Conservation (phyloP, 805 yeast species). For the Yamadazyma insecticola region DNA sequence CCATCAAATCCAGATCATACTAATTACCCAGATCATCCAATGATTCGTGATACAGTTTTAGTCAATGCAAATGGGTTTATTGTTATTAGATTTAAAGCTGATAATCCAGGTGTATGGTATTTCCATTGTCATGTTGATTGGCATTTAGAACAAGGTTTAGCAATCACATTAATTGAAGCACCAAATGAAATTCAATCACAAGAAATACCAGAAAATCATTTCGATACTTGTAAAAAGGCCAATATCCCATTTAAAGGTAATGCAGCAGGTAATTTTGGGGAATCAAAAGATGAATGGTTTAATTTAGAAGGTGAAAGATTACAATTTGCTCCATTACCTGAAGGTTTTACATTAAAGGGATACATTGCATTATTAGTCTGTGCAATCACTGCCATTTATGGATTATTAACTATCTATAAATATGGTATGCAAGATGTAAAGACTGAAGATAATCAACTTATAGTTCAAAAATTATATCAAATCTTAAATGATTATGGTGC, state of each 20-base stretch:
- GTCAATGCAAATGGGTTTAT: constrained; percentile 82
- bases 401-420: constrained; percentile 52
- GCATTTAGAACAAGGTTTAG: constrained; percentile 96
- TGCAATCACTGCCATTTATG: constrained; percentile 52
- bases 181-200: constrained; percentile 59
- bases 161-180: constrained; percentile 75
- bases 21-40: constrained; percentile 65
- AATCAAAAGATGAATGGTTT: constrained; percentile 43
- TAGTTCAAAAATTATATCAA: constrained; percentile 29
- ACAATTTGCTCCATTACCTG: constrained; percentile 61
- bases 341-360: constrained; percentile 68
- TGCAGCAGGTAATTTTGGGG: constrained; percentile 56
- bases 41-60: constrained; percentile 77
- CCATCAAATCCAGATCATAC: constrained; percentile 20
- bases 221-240: constrained; percentile 44
- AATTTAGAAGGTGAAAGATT: constrained; percentile 55
- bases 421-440: constrained; percentile 65
- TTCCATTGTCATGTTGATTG: constrained; percentile 99
- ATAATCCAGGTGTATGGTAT: constrained; percentile 97
- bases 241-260: constrained; percentile 52
- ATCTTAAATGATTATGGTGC: constrained; percentile 24
- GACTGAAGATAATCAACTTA: constrained; percentile 43
- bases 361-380: constrained; percentile 58
- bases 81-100: constrained; percentile 82
- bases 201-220: constrained; percentile 43